Conservation (phyloP, 257 asterid species). For the Fraxinus quadrangulata region DNA sequence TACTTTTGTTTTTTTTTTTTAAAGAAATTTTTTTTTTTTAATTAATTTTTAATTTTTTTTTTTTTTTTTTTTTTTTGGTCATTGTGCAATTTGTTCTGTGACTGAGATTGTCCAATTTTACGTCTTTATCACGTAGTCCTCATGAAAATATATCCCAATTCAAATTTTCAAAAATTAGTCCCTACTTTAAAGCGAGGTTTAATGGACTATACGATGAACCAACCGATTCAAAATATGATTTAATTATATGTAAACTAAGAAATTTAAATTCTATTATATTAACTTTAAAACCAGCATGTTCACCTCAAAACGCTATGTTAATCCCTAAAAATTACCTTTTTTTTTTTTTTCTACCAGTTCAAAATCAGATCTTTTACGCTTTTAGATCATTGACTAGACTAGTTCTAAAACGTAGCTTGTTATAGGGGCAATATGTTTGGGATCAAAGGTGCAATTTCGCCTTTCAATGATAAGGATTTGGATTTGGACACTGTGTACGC, state of each 20-base stretch:
- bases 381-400: background rate
- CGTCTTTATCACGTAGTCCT: too few relatives aligned
- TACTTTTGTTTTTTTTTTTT: background rate
- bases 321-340: too few relatives aligned
- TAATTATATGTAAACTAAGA: background rate
- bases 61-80: background rate
- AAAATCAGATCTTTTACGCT: background rate
- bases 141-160: too few relatives aligned
- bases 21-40: background rate
- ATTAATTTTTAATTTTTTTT: background rate
- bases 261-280: too few relatives aligned
- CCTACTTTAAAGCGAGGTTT: too few relatives aligned
- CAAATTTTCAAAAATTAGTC: too few relatives aligned
- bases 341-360: too few relatives aligned
- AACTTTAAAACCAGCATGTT: background rate
- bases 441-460: background rate
- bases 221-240: too few relatives aligned
- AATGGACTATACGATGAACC: too few relatives aligned
- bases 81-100: too few relatives aligned
- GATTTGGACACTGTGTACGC: slow-evolving; percentile 28
- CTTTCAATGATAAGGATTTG: background rate
- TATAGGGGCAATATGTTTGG: background rate
- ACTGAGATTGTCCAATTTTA: too few relatives aligned
- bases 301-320: background rate
- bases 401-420: background rate